phyloP scores from a whole-genome alignment of 1,284 basidiomycete genomes.

The Heterobasidion irregulare region DNA sequence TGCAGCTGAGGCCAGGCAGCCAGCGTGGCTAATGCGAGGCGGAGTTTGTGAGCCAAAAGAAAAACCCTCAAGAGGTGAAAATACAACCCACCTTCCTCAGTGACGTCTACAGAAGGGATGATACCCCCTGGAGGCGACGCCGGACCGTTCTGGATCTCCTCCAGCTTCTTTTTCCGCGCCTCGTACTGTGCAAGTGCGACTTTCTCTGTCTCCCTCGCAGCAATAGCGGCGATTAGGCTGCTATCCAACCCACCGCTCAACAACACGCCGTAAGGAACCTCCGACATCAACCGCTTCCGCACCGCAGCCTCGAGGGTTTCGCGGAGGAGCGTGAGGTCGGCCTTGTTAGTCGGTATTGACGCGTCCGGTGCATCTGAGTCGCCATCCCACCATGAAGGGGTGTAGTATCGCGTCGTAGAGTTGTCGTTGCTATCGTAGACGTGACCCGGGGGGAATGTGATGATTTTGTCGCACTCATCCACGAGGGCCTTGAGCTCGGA shows the following conservation, averaged over 20 bases:
- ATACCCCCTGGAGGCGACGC: conserved; percentile 35
- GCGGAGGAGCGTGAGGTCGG: conserved; percentile 68
- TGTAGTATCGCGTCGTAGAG: conserved; percentile 76
- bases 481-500: conserved; percentile 94
- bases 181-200: conserved; percentile 76
- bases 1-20: conserved; percentile 95
- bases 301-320: conserved; percentile 89
- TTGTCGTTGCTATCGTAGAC: conserved; percentile 81
- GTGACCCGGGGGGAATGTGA: conserved; percentile 96
- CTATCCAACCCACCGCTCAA: conserved; percentile 95
- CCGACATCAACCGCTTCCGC: conserved; percentile 95
- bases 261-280: conserved; percentile 97
- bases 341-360: conserved; percentile 54
- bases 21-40: conserved; percentile 47
- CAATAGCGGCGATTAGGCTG: conserved; percentile 93
- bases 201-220: conserved; percentile 95
- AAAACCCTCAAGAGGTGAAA: background rate
- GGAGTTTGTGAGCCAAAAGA: background rate
- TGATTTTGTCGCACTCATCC: conserved; percentile 92
- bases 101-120: conserved; percentile 23
- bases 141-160: conserved; percentile 46
- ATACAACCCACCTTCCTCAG: conserved; percentile 40
- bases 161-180: conserved; percentile 50
- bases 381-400: conserved; percentile 80
- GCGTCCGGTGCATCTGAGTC: conserved; percentile 53